Evolutionary conservation across 2,329 filamentous ascomycete genomes (phyloP), one percentile per base, ranked within the genome.

Genomic region (Gyromitra esculenta): DNA sequence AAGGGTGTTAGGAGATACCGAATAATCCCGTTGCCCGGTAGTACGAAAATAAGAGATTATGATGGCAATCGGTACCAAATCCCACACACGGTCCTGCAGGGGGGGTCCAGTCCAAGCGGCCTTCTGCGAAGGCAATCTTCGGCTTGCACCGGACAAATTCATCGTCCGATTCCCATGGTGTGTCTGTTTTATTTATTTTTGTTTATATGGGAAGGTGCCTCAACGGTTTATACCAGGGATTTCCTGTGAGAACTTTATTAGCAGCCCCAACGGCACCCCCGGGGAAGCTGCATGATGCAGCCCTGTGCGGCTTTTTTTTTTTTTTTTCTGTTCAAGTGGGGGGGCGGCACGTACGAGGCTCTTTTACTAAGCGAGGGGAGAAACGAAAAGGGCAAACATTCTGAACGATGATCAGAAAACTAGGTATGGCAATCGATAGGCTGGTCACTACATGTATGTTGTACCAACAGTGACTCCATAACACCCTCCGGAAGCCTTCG

Each of bases 211-310:
- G 72, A 71, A 75, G 66, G 72, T 75, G 66, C 31, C 41, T 65
- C 59, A 70, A 48, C 71, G 21, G 56, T 18, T 31, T 62, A 54
- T 64, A 43, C 68, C 68, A 63, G 41, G 60, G 18, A 31, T 31
- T 48, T 43, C 72, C 65, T 57, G 72, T 75, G 65, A 70, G 66
- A 75, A 75, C 72, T 75, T 75, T 75, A 75, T 75, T 71, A 59
- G 48, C 57, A 75, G 72, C 66, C 72, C 56, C 59, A 69, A 52
- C 35, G 56, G 31, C 64, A 63, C 4, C 25, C 25, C 25, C 52
- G 66, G 60, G 15, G 45, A 25, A 39, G 64, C 39, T 64, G 66
- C 66, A 75, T 70, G 5, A 43, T 72, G 66, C 72, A 75, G 65
- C 72, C 65, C 72, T 75, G 72, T 59, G 52, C 60, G n/a, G 50